Conservation (phyloP, 768 basidiomycete species). For the Lactarius vividus region DNA sequence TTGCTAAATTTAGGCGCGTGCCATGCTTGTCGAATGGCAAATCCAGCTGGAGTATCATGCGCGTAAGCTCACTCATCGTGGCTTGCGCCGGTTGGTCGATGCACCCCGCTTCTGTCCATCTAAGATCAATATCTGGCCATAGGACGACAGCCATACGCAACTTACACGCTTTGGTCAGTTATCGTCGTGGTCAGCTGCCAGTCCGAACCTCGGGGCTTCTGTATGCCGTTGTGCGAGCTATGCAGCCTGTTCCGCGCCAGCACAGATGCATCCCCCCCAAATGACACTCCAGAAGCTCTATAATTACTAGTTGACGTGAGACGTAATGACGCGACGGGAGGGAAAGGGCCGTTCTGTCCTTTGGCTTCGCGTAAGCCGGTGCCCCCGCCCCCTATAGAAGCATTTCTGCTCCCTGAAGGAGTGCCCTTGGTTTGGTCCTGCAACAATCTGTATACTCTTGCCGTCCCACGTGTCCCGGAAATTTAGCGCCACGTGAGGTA, state of each 20-base stretch:
- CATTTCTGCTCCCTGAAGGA: constrained; percentile 3
- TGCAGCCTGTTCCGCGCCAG: neutral
- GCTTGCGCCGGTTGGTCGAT: no score
- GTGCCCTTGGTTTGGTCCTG: neutral
- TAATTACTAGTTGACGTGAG: constrained; percentile 3
- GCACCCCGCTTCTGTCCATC: neutral
- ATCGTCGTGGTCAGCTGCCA: neutral
- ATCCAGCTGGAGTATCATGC: neutral
- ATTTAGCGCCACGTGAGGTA: neutral
- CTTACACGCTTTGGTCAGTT: neutral
- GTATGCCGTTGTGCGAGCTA: neutral
- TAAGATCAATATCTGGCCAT: neutral
- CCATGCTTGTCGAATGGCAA: neutral
- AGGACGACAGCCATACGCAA: neutral
- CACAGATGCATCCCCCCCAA: neutral
- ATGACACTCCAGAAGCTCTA: constrained; percentile 13
- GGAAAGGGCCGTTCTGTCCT: constrained; percentile 4
- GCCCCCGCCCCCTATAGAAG: neutral
- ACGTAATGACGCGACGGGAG: constrained; percentile 17
- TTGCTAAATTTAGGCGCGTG: neutral
- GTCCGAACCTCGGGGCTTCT: neutral
- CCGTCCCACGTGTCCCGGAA: constrained; percentile 16
- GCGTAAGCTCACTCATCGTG: neutral
- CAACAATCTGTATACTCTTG: neutral
- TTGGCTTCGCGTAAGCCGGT: constrained; percentile 13